Percentiles rank a stretch among this genome's conserved stretches.
Evolutionary conservation across 176 grass and related monocot species (phyloP).

Genomic region (Oropetium thomaeum): DNA sequence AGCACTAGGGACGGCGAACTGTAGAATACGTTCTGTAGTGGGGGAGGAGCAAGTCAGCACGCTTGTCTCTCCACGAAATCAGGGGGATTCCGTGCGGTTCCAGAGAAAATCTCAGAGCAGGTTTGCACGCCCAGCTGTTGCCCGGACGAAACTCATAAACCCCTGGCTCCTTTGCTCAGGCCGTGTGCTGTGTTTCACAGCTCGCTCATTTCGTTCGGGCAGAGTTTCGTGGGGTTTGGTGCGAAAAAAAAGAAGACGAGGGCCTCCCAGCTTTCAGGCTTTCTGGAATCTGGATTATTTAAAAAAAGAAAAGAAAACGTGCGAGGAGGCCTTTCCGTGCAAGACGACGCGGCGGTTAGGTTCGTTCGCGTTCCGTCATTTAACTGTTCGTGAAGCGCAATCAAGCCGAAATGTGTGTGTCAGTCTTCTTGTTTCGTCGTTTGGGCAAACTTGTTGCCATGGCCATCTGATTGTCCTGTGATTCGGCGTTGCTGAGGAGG

Average conservation of each 20-base stretch:
- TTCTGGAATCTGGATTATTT: slow-evolving; percentile 21
- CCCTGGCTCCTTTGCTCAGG: neutral
- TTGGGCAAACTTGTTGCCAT: neutral
- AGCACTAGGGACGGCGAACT: neutral
- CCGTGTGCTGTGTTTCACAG: neutral
- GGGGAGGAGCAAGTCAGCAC: neutral
- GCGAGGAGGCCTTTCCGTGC: neutral
- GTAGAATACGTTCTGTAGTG: neutral
- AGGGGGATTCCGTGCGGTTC: neutral
- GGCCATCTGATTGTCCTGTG: neutral
- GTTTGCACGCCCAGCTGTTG: neutral
- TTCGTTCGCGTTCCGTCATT: neutral
- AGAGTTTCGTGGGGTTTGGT: slow-evolving; percentile 33
- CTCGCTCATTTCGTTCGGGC: neutral
- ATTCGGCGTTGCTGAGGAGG: neutral
- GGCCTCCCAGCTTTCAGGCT: neutral
- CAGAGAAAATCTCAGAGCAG: too few relatives aligned
- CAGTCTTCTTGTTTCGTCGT: neutral
- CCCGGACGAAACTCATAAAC: slow-evolving; percentile 23
- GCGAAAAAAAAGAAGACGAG: neutral
- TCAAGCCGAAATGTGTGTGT: neutral
- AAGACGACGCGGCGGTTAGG: slow-evolving; percentile 9
- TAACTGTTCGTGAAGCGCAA: neutral
- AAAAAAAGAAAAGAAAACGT: too few relatives aligned
- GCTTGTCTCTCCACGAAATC: neutral